Base-by-base conservation (phyloP, 805 yeast genomes). In the Metschnikowia peoriensis region DNA sequence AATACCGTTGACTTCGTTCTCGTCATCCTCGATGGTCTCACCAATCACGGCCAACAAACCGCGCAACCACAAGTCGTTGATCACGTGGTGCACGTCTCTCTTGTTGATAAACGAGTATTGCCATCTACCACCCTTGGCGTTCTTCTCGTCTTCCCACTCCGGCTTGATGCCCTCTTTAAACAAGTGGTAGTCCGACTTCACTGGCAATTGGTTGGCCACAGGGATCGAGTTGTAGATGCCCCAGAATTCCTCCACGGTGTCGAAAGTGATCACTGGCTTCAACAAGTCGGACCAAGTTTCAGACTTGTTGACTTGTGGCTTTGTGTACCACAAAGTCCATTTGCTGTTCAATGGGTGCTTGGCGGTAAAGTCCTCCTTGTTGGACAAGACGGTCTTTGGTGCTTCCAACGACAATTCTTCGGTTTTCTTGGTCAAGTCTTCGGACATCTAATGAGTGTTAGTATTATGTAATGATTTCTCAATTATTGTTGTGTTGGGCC, bases 221-320 rank as follows among this genome's bases (percentile, higher is more conserved):
- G 98, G 98, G 63, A 94, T 86, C 41, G 96, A 88, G 73, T 94
- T 92, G 79, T 84, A 88, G 60, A 93, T 87, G 28, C 98, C 99
- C 99, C 99, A 94, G 77, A 94, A 94, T 72, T 93, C 97, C 77
- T 94, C 99, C 48, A 94, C 98, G n/a, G 97, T 84, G 50, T 85
- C 81, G 64, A 94, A 90, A 27, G 96, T 83, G 62, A 91, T 93
- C 47, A 94, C 96, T 52, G 97, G 96, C 76, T 91, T 91, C 66
- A 94, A 80, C 60, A 91, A 80, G 66, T 92, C 96, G 50, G 89
- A 82, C 98, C 98, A 93, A 64, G 89, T 84, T 74, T 90, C 96
- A 60, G 77, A 76, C 59, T 77, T 79, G 66, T 85, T 88, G 55
- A 84, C 83, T 55, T 89, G 85, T 56, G 99, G 98, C 77, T 91